phyloP scores from a whole-genome alignment of 768 basidiomycete species.

The Lactifluus hygrophoroides region DNA sequence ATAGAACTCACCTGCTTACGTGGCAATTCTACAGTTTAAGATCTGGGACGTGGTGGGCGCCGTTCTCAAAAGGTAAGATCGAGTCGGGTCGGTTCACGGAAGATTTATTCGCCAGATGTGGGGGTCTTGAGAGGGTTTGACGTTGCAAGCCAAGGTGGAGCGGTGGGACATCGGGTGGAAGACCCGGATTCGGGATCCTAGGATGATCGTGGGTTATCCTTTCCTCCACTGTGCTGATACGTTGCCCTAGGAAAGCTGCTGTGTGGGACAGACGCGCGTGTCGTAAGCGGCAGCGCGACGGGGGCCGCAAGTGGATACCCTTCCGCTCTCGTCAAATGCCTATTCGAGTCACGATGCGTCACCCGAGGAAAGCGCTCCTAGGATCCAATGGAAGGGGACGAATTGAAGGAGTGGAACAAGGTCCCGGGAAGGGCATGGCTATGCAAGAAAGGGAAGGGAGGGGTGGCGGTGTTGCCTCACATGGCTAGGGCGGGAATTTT shows the following conservation, averaged over 20 bases:
- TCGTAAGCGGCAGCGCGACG: neutral
- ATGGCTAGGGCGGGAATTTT: neutral
- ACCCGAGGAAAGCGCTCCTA: neutral
- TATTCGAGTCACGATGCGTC: slow-evolving; percentile 13
- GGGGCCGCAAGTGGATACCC: neutral
- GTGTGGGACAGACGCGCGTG: neutral
- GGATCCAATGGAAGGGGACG: neutral
- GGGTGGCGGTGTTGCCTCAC: neutral
- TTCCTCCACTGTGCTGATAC: neutral
- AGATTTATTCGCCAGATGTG: neutral
- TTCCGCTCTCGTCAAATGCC: neutral
- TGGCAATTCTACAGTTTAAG: neutral
- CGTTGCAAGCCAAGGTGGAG: neutral
- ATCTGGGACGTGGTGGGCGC: neutral
- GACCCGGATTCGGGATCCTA: neutral
- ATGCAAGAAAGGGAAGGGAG: neutral
- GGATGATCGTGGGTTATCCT: neutral
- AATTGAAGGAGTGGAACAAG: neutral
- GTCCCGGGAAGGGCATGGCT: neutral
- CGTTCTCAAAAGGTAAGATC: neutral
- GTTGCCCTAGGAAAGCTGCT: neutral
- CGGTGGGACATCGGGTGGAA: neutral
- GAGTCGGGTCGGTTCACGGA: neutral
- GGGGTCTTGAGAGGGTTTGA: neutral
- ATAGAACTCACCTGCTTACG: neutral